Evolutionary conservation across 1,284 basidiomycete genomes (phyloP), one percentile per base, ranked within the genome.

Genomic region (Malassezia obtusa): DNA sequence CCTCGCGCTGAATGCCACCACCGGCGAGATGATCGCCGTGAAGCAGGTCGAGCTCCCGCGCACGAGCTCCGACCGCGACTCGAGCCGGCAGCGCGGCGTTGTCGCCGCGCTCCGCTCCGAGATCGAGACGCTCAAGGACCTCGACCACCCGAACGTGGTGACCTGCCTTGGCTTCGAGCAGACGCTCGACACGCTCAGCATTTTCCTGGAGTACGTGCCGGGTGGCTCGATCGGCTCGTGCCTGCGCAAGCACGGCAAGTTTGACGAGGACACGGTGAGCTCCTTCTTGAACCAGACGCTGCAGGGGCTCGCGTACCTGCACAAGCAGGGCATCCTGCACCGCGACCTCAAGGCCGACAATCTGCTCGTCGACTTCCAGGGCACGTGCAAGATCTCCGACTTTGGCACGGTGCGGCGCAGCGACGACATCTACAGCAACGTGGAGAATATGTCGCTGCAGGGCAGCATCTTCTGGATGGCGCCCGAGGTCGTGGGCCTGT

Each of bases 401-500:
- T 98, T 98, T 73, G 94, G 70, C 33, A 73, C 71, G 7, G 69
- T 73, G 26, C 59, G 69, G 5, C 58, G 64, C 24, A 64, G 62
- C 28, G 71, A 83, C 55, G 87, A 92, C 63, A 86, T 91, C 57
- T 83, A 89, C 66, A 83, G 84, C 64, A 85, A 86, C 58, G 80
- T 82, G 53, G 85, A 81, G 2, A 86, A 87, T 45, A 77, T 77
- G 77, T 76, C 75, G 21, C 87, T 99, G 84, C 87, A 90, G 75
- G 94, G 94, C 17, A 91, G 89, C 15, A 86, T 96, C 43, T 98
- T 95, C 75, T 99, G 94, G 77, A 99, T 98, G 92, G 92, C 94
- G 7, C 94, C 92, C 1, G 92, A 99, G 77, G 89, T 98, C 33
- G 82, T 92, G 22, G 83, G 84, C 31, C 82, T 86, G 67, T 83